Percentiles rank a stretch among this genome's conserved stretches.
Conservation (phyloP, 768 basidiomycete species). For the Mycena venus region DNA sequence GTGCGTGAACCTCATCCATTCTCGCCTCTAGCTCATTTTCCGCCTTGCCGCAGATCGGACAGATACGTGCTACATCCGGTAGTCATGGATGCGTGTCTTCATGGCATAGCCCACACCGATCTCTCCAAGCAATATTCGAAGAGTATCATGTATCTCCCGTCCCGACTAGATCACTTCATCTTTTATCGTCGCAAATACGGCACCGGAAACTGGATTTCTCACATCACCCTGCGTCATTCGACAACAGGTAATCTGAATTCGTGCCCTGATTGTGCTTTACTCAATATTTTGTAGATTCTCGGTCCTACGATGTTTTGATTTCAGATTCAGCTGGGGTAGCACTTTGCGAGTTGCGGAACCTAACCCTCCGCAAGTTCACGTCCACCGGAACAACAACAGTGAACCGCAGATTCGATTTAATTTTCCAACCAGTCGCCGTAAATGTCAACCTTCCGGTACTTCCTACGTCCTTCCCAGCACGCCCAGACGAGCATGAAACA, state of each 20-base stretch:
- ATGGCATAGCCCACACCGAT: constrained; percentile 1
- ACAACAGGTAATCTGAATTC: background rate
- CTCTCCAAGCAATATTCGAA: constrained; percentile 1
- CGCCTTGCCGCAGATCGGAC: background rate
- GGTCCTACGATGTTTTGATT: background rate
- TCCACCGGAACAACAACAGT: background rate
- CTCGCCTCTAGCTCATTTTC: background rate
- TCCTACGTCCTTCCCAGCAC: background rate
- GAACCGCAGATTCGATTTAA: background rate
- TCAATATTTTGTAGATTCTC: background rate
- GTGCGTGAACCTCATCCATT: background rate
- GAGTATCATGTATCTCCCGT: constrained; percentile 13
- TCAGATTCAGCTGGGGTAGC: background rate
- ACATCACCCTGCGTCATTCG: background rate
- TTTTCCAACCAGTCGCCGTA: background rate
- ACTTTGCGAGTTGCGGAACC: background rate
- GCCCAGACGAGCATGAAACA: background rate
- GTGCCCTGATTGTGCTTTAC: background rate
- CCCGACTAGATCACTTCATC: background rate
- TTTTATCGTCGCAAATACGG: background rate
- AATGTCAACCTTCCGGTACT: background rate
- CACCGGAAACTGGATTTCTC: constrained; percentile 15
- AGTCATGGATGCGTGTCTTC: constrained; percentile 5
- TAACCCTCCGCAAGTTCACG: background rate
- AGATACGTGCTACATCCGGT: constrained; percentile 6